phyloP scores from a whole-genome alignment of 2,329 filamentous ascomycete genomes.

The Endothia cerciana region DNA sequence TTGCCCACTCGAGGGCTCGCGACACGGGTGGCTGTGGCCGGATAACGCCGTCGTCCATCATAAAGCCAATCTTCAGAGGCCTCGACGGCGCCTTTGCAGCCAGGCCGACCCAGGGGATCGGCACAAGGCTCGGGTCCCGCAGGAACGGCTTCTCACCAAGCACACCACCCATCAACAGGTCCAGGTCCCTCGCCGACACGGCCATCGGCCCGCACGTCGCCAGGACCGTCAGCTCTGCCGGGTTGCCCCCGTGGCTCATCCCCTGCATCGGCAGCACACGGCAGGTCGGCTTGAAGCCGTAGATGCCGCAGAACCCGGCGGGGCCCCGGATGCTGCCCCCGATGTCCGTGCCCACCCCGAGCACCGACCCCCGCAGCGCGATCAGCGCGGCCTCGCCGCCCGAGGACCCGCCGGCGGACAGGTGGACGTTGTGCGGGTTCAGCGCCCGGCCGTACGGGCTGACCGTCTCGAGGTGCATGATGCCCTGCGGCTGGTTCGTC shows the following conservation, averaged over 20 bases:
- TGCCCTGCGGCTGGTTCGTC: conserved; percentile 67
- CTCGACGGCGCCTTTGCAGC: neutral
- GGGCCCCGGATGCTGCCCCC: conserved; percentile 47
- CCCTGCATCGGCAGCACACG: conserved; percentile 35
- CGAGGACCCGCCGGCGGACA: conserved; percentile 66
- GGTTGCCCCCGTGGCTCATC: conserved; percentile 32
- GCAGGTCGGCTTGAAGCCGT: conserved; percentile 35
- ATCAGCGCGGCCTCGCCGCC: conserved; percentile 57
- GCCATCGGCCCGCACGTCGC: conserved; percentile 42
- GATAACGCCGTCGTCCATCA: conserved; percentile 43
- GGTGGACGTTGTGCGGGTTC: conserved; percentile 64
- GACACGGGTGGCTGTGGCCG: conserved; percentile 44
- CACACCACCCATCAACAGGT: conserved; percentile 39
- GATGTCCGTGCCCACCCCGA: conserved; percentile 49
- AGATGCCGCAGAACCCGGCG: conserved; percentile 41
- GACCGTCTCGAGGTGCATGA: conserved; percentile 60
- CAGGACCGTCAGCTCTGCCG: conserved; percentile 41
- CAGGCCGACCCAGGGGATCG: conserved; percentile 36
- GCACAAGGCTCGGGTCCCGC: conserved; percentile 36
- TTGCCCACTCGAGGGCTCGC: conserved; percentile 42
- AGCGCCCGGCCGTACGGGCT: conserved; percentile 65
- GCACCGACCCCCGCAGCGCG: conserved; percentile 45
- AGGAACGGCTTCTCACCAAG: conserved; percentile 35
- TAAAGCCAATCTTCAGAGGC: conserved; percentile 48
- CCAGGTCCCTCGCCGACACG: conserved; percentile 39